Percentiles rank a stretch among this genome's conserved stretches.
Conservation (phyloP, 2,329 filamentous ascomycete species). For the Intubia oerlemansii region DNA sequence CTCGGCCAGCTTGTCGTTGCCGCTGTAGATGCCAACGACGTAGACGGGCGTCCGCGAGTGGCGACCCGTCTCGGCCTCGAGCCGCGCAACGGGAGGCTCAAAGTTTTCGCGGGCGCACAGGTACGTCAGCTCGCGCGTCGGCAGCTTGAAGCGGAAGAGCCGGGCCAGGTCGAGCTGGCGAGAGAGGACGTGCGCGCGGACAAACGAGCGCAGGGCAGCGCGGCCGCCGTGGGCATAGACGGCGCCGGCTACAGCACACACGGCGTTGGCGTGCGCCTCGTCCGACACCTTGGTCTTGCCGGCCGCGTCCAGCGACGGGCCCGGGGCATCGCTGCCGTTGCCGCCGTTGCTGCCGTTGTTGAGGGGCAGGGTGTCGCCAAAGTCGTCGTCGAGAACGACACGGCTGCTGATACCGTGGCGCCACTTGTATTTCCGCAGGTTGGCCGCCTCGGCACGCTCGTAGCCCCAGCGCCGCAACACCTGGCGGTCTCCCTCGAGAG, state of each 20-base stretch:
- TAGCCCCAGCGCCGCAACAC: constrained; percentile 28
- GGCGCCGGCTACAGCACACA: constrained; percentile 64
- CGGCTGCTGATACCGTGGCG: constrained; percentile 54
- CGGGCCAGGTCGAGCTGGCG: constrained; percentile 53
- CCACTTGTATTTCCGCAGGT: constrained; percentile 27
- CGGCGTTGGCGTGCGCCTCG: constrained; percentile 39
- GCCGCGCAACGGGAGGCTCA: constrained; percentile 63
- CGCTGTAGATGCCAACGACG: constrained; percentile 85
- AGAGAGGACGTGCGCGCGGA: constrained; percentile 63
- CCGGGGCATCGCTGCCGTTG: background rate
- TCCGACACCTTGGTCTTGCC: constrained; percentile 11
- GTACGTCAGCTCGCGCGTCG: constrained; percentile 61
- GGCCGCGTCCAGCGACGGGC: constrained; percentile 5
- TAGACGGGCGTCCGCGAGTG: constrained; percentile 71
- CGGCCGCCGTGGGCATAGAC: constrained; percentile 72
- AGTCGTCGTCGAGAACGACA: constrained; percentile 65
- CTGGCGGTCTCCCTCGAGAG: constrained; percentile 22
- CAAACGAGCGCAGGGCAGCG: constrained; percentile 60
- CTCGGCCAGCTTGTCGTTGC: constrained; percentile 78
- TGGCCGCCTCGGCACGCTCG: constrained; percentile 26
- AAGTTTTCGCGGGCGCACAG: constrained; percentile 82
- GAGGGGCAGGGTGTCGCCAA: constrained; percentile 38
- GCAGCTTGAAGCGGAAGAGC: constrained; percentile 69
- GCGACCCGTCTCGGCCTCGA: constrained; percentile 81
- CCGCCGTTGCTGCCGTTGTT: constrained; percentile 4